Evolutionary conservation across 176 grass and related monocot species (phyloP), one percentile per base, ranked within the genome.

Genomic region (Pontederia crassipes): DNA sequence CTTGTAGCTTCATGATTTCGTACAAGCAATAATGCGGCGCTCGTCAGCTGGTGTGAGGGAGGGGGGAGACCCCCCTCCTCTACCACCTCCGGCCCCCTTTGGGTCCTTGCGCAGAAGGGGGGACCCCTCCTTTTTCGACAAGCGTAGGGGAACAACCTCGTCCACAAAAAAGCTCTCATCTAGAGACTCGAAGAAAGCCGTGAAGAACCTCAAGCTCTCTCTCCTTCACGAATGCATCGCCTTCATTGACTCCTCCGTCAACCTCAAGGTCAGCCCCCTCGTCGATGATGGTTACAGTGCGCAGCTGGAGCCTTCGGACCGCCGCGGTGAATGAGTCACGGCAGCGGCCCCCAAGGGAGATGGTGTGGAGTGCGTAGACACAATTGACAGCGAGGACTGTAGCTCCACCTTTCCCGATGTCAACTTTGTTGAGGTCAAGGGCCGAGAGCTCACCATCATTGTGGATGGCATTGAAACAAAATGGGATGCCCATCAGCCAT

Each of bases 401-500:
- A 12, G 17, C 16, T 8, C 70, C 84, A 14, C 72, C 82, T 17
- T 66, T 79, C 1, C 57, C 62, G 8, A 93, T 84, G 65, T 83
- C 79, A 17, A 98, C 81, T 66, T 65, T 49, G 47, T 92, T 84
- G 68, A 98, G 77, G 61, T 98, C 84, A 57, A 98, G 85, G 56
- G 79, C 79, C 15, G 88, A 83, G 14, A 98, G 83, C 56, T 92
- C 94, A 10, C 87, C 94, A 0, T 76, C 54, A 67, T 88, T 87
- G 69, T 98, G 94, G 63, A 93, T 77, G 15, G 75, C 79, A 59
- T 77, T 81, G 88, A 98, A 98, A 54, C 65, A 35, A 76, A 98
- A 98, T 26, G 94, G 94, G 28, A 98, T 88, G 26, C 94, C 94
- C 94, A 98, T 98, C 4, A 98, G 80, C 16, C 94, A 79, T 6